A percentile compares a stretch with the other conserved stretches of the same genome.
These are phyloP conservation scores for Lobulomyces angularis DNA, from an alignment of 192 early-diverging fungal genomes.

Conservation along the genomic window DNA sequence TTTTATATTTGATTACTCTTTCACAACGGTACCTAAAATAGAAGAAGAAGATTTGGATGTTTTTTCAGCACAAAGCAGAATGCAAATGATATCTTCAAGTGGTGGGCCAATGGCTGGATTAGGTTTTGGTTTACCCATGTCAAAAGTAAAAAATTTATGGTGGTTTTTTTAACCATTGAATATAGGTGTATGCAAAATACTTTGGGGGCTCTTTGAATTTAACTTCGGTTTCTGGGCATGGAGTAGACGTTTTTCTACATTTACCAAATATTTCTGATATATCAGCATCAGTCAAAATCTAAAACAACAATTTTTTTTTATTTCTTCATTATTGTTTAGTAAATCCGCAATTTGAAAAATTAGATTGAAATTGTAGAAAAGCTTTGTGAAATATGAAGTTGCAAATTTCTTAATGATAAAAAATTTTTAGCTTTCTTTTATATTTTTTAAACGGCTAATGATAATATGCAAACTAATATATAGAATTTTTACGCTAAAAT, in stretches of 20 bases:
- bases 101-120: slow-evolving; percentile 86
- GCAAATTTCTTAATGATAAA: too few species aligned
- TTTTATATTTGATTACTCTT: slow-evolving; percentile 84
- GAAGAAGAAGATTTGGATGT: slow-evolving; percentile 46
- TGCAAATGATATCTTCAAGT: slow-evolving; percentile 73
- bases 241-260: slow-evolving; percentile 84
- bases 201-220: slow-evolving; percentile 85
- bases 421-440: too few species aligned
- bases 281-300: slow-evolving; percentile 39
- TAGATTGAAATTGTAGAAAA: too few species aligned
- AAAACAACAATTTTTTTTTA: slow-evolving; percentile 6
- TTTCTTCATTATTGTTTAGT: too few species aligned
- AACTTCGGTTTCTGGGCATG: slow-evolving; percentile 70
- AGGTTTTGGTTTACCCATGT: slow-evolving; percentile 75
- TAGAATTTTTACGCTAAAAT: too few species aligned
- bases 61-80: slow-evolving; percentile 57
- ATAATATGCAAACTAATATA: too few species aligned
- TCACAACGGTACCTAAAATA: slow-evolving; percentile 68
- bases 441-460: too few species aligned
- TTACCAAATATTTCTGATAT: slow-evolving; percentile 72
- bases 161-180: background rate
- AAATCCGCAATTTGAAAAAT: too few species aligned
- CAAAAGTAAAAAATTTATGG: slow-evolving; percentile 6
- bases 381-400: too few species aligned
- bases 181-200: slow-evolving; percentile 48